Evolutionary conservation across 2,329 filamentous ascomycete genomes (phyloP), one percentile per base, ranked within the genome.

Genomic region (Talaromyces sp.): DNA sequence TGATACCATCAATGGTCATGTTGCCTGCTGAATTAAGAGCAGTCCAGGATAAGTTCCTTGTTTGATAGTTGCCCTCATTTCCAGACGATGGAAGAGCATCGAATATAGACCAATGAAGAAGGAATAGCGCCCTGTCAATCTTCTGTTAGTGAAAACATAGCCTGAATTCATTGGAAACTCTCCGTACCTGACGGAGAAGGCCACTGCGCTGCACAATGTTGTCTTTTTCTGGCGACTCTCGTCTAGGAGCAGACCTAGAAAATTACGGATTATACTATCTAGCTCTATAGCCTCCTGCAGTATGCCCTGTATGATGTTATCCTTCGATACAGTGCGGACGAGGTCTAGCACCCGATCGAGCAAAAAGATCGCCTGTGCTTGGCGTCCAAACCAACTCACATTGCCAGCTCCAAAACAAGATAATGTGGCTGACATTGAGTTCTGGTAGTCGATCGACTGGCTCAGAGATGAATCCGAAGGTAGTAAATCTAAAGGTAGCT

Each of bases 1-100:
- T 22, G 22, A 57, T 40, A 22, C 21, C 51, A 21, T 59, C 52
- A 21, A 43, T 21, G 3, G 50, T 36, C 57, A 59, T 55, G 9
- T 56, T 39, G 48, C 57, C 56, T 13, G 57, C 57, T 8, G 57
- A 56, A n/a, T 51, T 17, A 8, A 59, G 52, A 28, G 53, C 53
- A 5, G 45, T 53, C 41, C 15, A 15, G 13, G 57, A 59, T 19
- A 52, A 37, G 10, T 15, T 31, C 21, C 28, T 40, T 35, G 31
- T 21, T 50, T 59, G 57, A 11, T 40, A 39, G 11, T 36, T 40
- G 10, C 41, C 33, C 39, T 46, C 45, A 10, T 52, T 25, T 33
- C 25, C 17, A 28, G 36, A 39, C 13, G 7, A n/a, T 17, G 45
- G 33, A 36, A 56, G 45, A 21, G 17, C 36, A 17, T 43, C 22